Conservation (phyloP, 2,329 filamentous ascomycete genomes). For the Xylaria sp. region DNA sequence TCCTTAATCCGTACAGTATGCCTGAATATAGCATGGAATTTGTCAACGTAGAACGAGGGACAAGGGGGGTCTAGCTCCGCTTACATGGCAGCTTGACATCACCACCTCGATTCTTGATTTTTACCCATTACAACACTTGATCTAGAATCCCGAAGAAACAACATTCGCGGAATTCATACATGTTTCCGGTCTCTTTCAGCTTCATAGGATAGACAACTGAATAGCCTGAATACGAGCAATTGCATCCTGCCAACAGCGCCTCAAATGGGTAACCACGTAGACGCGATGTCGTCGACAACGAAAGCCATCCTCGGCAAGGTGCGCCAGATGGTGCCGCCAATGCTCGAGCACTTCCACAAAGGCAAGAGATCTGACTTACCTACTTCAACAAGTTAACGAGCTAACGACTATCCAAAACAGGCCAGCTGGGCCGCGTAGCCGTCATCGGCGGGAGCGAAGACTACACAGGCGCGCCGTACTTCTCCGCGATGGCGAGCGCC, state of each 20-base stretch:
- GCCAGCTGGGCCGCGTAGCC: constrained; percentile 83
- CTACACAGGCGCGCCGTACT: constrained; percentile 96
- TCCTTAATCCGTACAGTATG: background rate
- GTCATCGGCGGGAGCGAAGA: constrained; percentile 95
- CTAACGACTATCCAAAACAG: constrained; percentile 40
- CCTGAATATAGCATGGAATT: background rate
- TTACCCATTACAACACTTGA: too few relatives aligned
- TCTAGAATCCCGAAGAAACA: too few relatives aligned
- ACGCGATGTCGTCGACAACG: constrained; percentile 61
- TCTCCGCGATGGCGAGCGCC: constrained; percentile 94
- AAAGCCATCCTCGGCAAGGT: constrained; percentile 74
- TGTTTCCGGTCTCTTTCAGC: background rate
- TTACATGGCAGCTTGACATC: background rate
- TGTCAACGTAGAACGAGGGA: background rate
- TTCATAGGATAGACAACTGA: background rate
- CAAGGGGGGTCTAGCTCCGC: background rate
- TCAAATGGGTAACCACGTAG: constrained; percentile 27
- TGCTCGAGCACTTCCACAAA: constrained; percentile 96
- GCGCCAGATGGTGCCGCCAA: constrained; percentile 85
- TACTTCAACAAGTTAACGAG: background rate
- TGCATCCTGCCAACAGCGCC: background rate
- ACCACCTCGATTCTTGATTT: background rate
- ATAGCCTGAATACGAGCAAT: background rate
- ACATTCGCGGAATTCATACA: background rate
- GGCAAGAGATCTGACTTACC: constrained; percentile 43